phyloP scores from a whole-genome alignment of 371 early-diverging fungal genomes.

The Lichtheimia ramosa region DNA sequence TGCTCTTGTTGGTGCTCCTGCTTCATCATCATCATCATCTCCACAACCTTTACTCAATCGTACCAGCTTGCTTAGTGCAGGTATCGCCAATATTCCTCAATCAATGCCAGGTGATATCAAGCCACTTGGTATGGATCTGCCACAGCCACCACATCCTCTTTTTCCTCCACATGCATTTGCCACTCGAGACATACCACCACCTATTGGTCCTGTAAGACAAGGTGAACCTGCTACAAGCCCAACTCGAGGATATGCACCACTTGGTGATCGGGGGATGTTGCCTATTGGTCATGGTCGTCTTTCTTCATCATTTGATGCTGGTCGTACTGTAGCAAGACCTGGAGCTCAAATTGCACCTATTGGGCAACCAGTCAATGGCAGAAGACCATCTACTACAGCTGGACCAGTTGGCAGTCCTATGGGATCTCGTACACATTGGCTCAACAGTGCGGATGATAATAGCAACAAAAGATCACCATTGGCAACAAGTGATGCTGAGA shows the following conservation, averaged over 20 bases:
- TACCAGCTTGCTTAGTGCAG: background rate
- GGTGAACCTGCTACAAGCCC: conserved; percentile 11
- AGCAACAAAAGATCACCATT: background rate
- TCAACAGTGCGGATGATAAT: conserved; percentile 6
- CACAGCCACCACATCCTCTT: conserved; percentile 11
- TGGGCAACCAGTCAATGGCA: conserved; percentile 28
- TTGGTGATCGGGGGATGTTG: conserved; percentile 5
- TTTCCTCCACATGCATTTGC: conserved; percentile 9
- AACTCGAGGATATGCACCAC: conserved; percentile 4
- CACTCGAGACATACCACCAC: background rate
- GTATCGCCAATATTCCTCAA: background rate
- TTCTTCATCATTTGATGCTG: conserved; percentile 7
- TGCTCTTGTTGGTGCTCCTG: conserved; percentile 18
- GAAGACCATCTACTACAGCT: conserved; percentile 22
- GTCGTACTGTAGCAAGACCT: conserved; percentile 3
- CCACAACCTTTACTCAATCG: background rate
- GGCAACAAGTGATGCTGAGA: conserved; percentile 9
- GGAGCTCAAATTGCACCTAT: conserved; percentile 29
- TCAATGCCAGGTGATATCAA: background rate
- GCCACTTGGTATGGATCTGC: conserved; percentile 5
- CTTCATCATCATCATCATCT: background rate
- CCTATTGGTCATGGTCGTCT: conserved; percentile 12
- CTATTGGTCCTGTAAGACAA: background rate
- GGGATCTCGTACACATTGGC: conserved; percentile 12
- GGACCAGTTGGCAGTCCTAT: conserved; percentile 30